These are phyloP conservation scores for Lophiotrema nucula DNA, from an alignment of 495 filamentous ascomycete species.

Conservation along the genomic window DNA sequence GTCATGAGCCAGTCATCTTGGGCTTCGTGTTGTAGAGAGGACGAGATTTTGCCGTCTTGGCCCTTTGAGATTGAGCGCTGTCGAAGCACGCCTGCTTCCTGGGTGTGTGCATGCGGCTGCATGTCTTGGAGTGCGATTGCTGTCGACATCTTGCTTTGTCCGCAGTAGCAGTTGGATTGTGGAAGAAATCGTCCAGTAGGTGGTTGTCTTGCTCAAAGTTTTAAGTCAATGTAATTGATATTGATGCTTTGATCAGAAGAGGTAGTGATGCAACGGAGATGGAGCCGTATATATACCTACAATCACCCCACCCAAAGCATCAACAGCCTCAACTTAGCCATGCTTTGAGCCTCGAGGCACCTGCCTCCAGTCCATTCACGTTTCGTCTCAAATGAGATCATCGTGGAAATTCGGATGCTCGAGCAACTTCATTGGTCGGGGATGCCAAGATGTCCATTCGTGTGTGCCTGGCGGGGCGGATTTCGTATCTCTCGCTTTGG, in stretches of 20 bases:
- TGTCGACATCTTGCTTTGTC: constrained; percentile 8
- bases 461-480: constrained; percentile 15
- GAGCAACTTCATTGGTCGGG: constrained; percentile 9
- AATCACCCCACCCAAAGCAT: not conserved
- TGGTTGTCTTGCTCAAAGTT: not conserved
- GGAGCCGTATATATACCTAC: not conserved
- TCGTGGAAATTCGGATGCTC: not conserved
- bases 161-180: not conserved
- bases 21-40: not conserved
- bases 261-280: not conserved
- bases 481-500: constrained; percentile 16
- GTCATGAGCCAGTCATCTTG: not conserved
- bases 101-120: not conserved
- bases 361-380: too few relatives aligned
- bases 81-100: not conserved
- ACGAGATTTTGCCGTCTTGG: not conserved
- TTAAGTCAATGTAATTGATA: not conserved
- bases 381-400: too few relatives aligned
- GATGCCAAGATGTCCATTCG: not conserved
- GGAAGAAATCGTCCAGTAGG: not conserved
- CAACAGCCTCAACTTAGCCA: not conserved
- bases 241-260: not conserved
- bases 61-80: constrained; percentile 6
- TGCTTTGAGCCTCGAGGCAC: not conserved
- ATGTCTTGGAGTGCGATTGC: constrained; percentile 23